Conservation (phyloP, 352 stramenopile genomes). For the Phytophthora sp. region DNA sequence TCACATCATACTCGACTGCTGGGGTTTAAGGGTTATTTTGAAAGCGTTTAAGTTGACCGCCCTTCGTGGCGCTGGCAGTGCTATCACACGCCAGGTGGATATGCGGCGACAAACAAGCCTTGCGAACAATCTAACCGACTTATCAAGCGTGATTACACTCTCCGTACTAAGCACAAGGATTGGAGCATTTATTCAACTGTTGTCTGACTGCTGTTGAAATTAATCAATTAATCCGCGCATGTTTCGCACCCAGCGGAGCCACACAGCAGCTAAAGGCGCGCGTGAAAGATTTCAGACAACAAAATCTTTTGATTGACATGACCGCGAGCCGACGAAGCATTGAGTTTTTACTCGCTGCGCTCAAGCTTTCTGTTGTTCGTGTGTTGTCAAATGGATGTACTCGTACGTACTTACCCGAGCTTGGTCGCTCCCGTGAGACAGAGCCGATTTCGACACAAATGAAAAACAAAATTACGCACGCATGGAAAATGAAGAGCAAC, state of each 20-base stretch:
- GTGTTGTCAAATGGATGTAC: background rate
- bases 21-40: background rate
- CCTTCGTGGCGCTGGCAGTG: background rate
- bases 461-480: background rate
- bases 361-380: background rate
- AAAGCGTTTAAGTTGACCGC: background rate
- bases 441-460: background rate
- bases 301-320: background rate
- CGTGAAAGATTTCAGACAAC: background rate
- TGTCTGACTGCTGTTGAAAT: background rate
- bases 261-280: background rate
- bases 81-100: background rate
- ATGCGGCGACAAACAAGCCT: background rate
- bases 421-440: background rate
- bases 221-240: background rate
- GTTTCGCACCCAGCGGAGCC: background rate
- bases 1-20: background rate
- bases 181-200: background rate
- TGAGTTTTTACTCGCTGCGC: background rate
- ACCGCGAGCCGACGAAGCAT: background rate
- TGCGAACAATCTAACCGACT: background rate
- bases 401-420: background rate
- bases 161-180: background rate
- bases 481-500: conserved; percentile 1
- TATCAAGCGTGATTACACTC: background rate